Evolutionary conservation across 805 yeast species (phyloP), one percentile per base, ranked within the genome.

Genomic region (Wickerhamia fluorescens): DNA sequence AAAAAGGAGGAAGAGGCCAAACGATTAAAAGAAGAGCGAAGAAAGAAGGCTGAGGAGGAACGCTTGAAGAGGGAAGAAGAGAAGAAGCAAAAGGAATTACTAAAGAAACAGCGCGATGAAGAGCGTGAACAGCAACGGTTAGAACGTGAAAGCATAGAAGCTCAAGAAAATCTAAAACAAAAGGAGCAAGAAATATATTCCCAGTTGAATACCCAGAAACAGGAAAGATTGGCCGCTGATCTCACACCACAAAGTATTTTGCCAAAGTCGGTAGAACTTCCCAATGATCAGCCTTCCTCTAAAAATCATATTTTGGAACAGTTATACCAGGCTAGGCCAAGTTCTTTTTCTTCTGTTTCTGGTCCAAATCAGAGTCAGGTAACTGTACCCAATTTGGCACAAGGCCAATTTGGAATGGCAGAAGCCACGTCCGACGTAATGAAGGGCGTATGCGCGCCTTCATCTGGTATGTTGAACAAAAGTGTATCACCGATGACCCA

Each of bases 241-340:
- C 17, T 22, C n/a, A 11, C 25, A 12, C 15, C 25, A 10, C n/a
- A 20, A 5, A n/a, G n/a, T n/a, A n/a, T n/a, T n/a, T n/a, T n/a
- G n/a, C n/a, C n/a, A n/a, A n/a, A n/a, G n/a, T n/a, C n/a, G n/a
- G n/a, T n/a, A n/a, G n/a, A n/a, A n/a, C n/a, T n/a, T 20, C 11
- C 35, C 16, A 14, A 25, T 23, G 9, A 36, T 26, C 25, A 31
- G 27, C 38, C 30, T 6, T 28, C 40, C 7, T 38, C 41, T 18
- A n/a, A n/a, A n/a, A 50, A 52, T 27, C 58, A 48, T 26, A 33
- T 56, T 15, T 40, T 58, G 33, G 59, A 52, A 25, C 66, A 51
- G 40, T 50, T 53, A 21, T 58, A 53, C 37, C 61, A 46, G 13
- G 58, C 58, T 9, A 56, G 48, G 23, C 59, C 60, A 9, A 40